phyloP scores from a whole-genome alignment of 441 rosid species.

The Capsella rubella region DNA sequence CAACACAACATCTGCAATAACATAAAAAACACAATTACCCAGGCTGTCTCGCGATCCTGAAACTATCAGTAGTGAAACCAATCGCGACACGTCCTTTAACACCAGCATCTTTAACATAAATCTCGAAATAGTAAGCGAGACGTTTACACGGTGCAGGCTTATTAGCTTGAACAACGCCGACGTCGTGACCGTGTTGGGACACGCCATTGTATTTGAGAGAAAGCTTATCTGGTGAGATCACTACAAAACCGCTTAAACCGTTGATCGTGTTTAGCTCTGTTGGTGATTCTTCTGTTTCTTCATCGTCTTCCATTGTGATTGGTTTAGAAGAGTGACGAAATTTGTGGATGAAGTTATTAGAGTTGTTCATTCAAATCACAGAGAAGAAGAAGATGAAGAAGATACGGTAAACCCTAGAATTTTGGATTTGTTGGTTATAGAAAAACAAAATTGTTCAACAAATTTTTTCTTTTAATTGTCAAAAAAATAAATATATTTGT shows the following conservation, averaged over 20 bases:
- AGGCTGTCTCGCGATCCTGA: constrained; percentile 87
- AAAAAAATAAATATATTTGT: too few relatives aligned
- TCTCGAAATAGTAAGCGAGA: constrained; percentile 83
- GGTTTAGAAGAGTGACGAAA: constrained; percentile 46
- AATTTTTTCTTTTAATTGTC: too few relatives aligned
- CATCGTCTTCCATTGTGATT: constrained; percentile 41
- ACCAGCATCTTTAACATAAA: constrained; percentile 75
- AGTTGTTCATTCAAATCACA: constrained; percentile 32
- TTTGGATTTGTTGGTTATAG: too few relatives aligned
- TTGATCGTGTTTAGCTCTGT: constrained; percentile 85
- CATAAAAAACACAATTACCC: constrained; percentile 51
- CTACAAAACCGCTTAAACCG: constrained; percentile 75
- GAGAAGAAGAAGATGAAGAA: not conserved
- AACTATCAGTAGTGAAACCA: constrained; percentile 75
- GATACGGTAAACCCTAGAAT: constrained; percentile 31
- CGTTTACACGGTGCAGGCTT: constrained; percentile 79
- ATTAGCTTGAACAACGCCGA: constrained; percentile 81
- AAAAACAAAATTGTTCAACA: too few relatives aligned
- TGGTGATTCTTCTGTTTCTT: constrained; percentile 50
- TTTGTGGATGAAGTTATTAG: constrained; percentile 51
- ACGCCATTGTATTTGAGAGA: constrained; percentile 69
- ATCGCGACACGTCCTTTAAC: constrained; percentile 78
- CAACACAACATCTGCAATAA: not conserved
- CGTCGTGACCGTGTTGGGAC: constrained; percentile 76
- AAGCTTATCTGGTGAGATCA: constrained; percentile 78